Evolutionary conservation across 2,329 filamentous ascomycete genomes (phyloP).

Genomic region (Penicillium sp.): DNA sequence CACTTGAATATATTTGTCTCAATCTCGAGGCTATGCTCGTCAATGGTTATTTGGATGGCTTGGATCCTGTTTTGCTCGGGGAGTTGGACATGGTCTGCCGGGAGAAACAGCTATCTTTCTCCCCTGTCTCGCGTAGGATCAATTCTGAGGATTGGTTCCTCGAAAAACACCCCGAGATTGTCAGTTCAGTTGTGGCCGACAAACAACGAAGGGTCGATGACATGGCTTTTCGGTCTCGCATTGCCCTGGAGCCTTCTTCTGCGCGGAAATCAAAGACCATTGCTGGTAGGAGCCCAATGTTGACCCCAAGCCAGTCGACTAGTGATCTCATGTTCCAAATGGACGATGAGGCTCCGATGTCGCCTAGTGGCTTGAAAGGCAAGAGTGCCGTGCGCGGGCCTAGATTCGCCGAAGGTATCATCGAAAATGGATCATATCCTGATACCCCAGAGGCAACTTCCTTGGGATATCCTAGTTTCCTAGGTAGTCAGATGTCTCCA

Average conservation of each 20-base stretch:
- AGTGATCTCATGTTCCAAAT: constrained; percentile 88
- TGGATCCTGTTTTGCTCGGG: constrained; percentile 76
- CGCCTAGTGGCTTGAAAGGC: constrained; percentile 30
- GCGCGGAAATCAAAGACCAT: constrained; percentile 41
- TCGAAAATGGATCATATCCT: constrained; percentile 20
- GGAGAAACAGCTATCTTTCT: constrained; percentile 73
- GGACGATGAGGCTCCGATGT: constrained; percentile 67
- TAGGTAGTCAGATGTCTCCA: constrained; percentile 32
- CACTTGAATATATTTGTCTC: constrained; percentile 84
- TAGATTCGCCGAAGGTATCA: constrained; percentile 15
- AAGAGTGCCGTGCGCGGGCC: constrained; percentile 27
- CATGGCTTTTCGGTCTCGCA: constrained; percentile 64
- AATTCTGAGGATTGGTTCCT: constrained; percentile 57
- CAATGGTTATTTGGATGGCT: constrained; percentile 75
- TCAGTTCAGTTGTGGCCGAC: constrained; percentile 37
- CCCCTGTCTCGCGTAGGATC: constrained; percentile 73
- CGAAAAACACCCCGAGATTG: constrained; percentile 47
- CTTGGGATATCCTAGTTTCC: constrained; percentile 24
- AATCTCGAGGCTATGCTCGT: constrained; percentile 91
- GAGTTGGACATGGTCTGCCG: constrained; percentile 78
- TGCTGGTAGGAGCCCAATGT: constrained; percentile 58
- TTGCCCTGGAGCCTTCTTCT: constrained; percentile 62
- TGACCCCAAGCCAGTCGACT: constrained; percentile 65
- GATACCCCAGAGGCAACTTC: constrained; percentile 29
- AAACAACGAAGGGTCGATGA: constrained; percentile 67